Conservation (phyloP, 352 stramenopile species). For the Globisporangium ultimum region DNA sequence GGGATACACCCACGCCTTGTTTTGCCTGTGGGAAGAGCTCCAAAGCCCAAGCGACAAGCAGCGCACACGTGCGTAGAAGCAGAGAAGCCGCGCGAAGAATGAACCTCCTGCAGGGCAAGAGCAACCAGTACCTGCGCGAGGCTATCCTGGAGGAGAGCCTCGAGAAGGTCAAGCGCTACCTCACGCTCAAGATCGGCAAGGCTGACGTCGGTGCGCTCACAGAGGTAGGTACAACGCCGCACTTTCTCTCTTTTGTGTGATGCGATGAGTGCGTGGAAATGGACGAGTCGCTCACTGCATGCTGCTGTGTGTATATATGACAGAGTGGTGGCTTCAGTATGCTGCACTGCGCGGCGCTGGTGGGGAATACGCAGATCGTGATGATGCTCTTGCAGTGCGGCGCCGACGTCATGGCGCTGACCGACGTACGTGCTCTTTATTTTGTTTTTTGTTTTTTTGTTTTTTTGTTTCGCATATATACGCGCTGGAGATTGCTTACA, state of each 20-base stretch:
- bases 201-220: slow-evolving; percentile 73
- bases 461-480: neutral
- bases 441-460: slow-evolving; percentile 1
- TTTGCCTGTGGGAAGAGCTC: neutral
- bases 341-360: slow-evolving; percentile 72
- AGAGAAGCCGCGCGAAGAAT: slow-evolving; percentile 15
- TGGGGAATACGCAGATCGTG: slow-evolving; percentile 82
- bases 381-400: slow-evolving; percentile 85
- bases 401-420: slow-evolving; percentile 71
- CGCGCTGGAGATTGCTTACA: neutral
- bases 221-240: slow-evolving; percentile 24
- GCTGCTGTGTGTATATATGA: neutral
- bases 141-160: slow-evolving; percentile 79
- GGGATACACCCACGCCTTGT: neutral
- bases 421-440: slow-evolving; percentile 40
- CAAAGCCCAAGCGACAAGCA: neutral
- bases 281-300: neutral
- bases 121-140: slow-evolving; percentile 82
- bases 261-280: neutral
- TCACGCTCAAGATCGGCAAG: slow-evolving; percentile 84
- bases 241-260: neutral
- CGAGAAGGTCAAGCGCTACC: slow-evolving; percentile 75
- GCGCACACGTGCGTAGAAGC: neutral
- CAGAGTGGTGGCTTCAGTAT: slow-evolving; percentile 79
- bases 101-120: slow-evolving; percentile 85